Evolutionary conservation across 306 rosid species (phyloP).

Genomic region (Herpetospermum pedunculosum): DNA sequence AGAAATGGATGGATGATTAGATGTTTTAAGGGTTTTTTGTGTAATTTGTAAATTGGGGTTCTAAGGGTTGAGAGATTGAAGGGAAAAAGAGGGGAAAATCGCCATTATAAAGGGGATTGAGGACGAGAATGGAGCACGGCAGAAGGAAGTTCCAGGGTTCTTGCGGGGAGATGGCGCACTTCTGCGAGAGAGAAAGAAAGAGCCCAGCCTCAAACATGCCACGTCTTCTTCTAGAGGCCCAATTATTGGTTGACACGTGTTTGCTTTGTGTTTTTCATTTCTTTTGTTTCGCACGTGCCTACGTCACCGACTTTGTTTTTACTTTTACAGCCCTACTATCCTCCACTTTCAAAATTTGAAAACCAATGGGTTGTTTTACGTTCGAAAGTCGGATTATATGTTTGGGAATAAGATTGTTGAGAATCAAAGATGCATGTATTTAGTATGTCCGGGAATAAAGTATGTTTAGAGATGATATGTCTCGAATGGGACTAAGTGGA

Average conservation of each 20-base stretch:
- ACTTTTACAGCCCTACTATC: not conserved
- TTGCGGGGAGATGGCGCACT: too few relatives aligned
- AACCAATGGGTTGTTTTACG: not conserved
- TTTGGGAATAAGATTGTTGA: too few relatives aligned
- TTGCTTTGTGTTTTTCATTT: not conserved
- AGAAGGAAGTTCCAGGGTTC: not conserved
- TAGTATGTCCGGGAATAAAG: too few relatives aligned
- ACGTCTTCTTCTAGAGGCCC: not conserved
- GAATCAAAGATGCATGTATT: too few relatives aligned
- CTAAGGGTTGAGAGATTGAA: not conserved
- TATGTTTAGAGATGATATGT: too few relatives aligned
- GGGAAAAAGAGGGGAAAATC: not conserved
- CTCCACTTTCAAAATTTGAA: not conserved
- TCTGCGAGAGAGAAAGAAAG: not conserved
- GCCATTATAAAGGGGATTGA: not conserved
- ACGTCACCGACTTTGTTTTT: not conserved
- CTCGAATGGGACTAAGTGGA: too few relatives aligned
- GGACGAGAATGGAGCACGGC: not conserved
- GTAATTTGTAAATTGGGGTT: not conserved
- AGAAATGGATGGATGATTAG: not conserved
- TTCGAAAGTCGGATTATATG: too few relatives aligned
- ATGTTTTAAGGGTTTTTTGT: not conserved
- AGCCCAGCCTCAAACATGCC: not conserved
- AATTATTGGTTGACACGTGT: not conserved
- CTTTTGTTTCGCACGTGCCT: not conserved